A percentile compares a stretch with the other conserved stretches of the same genome.
phyloP scores from a whole-genome alignment of 108 stramenopile species.

The Chaetoceros tenuissimus region DNA sequence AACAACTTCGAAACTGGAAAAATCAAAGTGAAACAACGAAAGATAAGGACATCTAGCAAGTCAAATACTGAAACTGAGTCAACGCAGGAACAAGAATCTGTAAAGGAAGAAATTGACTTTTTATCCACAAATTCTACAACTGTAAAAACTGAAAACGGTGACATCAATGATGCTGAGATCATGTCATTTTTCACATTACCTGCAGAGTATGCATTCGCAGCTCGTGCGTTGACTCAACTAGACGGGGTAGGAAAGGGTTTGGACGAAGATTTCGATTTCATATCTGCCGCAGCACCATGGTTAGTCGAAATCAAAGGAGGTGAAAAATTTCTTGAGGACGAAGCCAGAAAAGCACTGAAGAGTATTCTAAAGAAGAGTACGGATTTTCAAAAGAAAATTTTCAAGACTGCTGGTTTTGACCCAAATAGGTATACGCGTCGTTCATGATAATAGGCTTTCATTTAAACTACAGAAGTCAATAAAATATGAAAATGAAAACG shows the following conservation, averaged over 20 bases:
- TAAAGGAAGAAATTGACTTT: constrained; percentile 7
- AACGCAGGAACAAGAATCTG: constrained; percentile 25
- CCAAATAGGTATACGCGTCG: too few relatives aligned
- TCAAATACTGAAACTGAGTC: constrained; percentile 13
- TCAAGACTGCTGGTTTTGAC: not conserved
- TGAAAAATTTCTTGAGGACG: constrained; percentile 56
- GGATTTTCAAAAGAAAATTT: constrained; percentile 1
- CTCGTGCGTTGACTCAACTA: constrained; percentile 77
- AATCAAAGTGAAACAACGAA: constrained; percentile 41
- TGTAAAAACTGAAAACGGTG: constrained; percentile 10
- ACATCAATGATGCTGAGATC: constrained; percentile 55
- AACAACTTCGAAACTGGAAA: constrained; percentile 76
- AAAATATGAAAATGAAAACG: too few relatives aligned
- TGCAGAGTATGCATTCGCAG: constrained; percentile 83
- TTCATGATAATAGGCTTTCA: too few relatives aligned
- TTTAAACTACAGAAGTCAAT: too few relatives aligned
- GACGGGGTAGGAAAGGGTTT: constrained; percentile 74
- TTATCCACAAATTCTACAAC: constrained; percentile 7
- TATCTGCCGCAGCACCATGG: constrained; percentile 66
- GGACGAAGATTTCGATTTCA: constrained; percentile 79
- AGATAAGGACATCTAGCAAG: constrained; percentile 22
- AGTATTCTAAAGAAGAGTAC: not conserved
- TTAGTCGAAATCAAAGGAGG: constrained; percentile 78
- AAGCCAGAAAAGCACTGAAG: constrained; percentile 31
- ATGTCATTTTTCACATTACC: constrained; percentile 76